Evolutionary conservation across 345 rosid genomes (phyloP).

Genomic region (Rhodomyrtus tomentosa): DNA sequence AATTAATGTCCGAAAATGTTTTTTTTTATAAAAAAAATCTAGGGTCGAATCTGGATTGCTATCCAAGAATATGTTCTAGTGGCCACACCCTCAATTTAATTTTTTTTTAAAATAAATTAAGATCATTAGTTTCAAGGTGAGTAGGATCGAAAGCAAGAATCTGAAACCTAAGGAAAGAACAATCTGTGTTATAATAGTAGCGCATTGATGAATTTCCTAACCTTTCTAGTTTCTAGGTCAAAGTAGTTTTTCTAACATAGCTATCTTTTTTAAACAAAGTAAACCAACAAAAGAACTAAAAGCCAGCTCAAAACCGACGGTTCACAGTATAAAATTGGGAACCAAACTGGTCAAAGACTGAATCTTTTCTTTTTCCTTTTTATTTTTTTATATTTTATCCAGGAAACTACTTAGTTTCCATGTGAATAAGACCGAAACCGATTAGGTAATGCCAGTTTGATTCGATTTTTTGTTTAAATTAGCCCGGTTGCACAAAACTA

Average conservation of each 20-base stretch:
- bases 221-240: not conserved
- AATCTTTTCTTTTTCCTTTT: too few relatives aligned
- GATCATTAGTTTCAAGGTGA: not conserved
- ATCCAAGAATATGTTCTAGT: not conserved
- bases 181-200: not conserved
- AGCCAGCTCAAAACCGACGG: not conserved
- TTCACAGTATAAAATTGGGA: not conserved
- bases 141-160: not conserved
- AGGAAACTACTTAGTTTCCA: not conserved
- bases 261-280: not conserved
- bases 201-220: not conserved
- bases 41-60: not conserved
- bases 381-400: not conserved
- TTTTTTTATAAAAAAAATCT: accelerated
- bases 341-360: not conserved
- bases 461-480: not conserved
- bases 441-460: not conserved
- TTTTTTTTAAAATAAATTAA: not conserved
- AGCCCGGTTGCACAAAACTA: not conserved
- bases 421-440: not conserved
- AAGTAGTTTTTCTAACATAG: not conserved
- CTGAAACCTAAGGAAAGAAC: not conserved
- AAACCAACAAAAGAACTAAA: not conserved
- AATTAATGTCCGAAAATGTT: not conserved
- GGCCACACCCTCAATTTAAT: not conserved